phyloP scores from a whole-genome alignment of 352 stramenopile species.

The Globisporangium middletonii region DNA sequence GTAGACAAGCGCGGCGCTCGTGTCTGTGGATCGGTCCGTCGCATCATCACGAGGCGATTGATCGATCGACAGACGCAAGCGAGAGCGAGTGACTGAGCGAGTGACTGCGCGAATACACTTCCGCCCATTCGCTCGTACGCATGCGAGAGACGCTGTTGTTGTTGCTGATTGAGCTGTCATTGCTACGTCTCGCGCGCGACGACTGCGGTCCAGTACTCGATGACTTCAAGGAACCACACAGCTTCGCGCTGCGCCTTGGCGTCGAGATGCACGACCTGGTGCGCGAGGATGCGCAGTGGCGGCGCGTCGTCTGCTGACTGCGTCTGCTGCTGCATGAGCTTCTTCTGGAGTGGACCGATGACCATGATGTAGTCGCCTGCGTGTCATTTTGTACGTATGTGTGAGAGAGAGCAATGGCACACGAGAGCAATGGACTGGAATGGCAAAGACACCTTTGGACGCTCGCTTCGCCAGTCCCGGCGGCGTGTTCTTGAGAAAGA shows the following conservation, averaged over 20 bases:
- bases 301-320: slow-evolving; percentile 6
- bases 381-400: no score
- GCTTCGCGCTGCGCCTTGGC: slow-evolving; percentile 52
- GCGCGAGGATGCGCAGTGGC: slow-evolving; percentile 31
- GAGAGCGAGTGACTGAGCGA: no score
- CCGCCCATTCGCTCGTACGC: no score
- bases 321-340: slow-evolving; percentile 16
- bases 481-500: slow-evolving; percentile 59
- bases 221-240: slow-evolving; percentile 66
- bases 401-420: no score
- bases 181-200: slow-evolving; percentile 11
- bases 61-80: no score
- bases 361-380: slow-evolving; percentile 72
- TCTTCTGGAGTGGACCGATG: slow-evolving; percentile 59
- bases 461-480: slow-evolving; percentile 32
- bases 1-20: background rate
- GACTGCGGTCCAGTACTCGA: slow-evolving; percentile 62
- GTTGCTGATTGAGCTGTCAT: no score
- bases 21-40: slow-evolving; percentile 1
- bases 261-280: slow-evolving; percentile 55
- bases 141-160: no score
- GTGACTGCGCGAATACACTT: no score
- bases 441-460: slow-evolving; percentile 23
- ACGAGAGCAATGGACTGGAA: no score
- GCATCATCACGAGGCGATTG: slow-evolving; percentile 24